phyloP scores from a whole-genome alignment of 768 basidiomycete genomes.

The Suillus paluster region DNA sequence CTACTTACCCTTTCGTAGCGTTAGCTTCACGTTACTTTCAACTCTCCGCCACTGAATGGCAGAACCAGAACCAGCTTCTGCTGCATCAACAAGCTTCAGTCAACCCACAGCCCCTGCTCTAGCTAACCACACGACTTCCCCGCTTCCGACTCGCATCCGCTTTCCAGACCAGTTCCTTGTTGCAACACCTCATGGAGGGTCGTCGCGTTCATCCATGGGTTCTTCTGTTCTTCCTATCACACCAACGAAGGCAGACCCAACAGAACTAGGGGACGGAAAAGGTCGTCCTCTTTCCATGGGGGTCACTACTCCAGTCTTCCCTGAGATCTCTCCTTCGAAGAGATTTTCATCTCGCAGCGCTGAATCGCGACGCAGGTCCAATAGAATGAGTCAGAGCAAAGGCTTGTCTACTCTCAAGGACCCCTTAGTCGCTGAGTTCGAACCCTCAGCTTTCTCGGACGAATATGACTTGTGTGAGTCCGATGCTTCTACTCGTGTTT shows the following conservation, averaged over 20 bases:
- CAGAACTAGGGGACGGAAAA: constrained; percentile 19
- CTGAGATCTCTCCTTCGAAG: constrained; percentile 18
- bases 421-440: constrained; percentile 37
- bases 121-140: constrained; percentile 14
- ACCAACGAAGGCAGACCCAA: constrained; percentile 19
- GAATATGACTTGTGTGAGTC: constrained; percentile 79
- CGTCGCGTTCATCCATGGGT: constrained; percentile 36
- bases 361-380: constrained; percentile 27
- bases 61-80: constrained; percentile 31
- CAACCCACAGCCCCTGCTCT: constrained; percentile 21
- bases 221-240: constrained; percentile 20
- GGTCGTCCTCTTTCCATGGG: constrained; percentile 27
- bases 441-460: constrained; percentile 60
- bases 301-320: constrained; percentile 1
- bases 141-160: constrained; percentile 36
- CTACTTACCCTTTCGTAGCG: constrained; percentile 1
- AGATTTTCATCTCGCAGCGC: constrained; percentile 17
- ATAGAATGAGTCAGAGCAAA: constrained; percentile 13
- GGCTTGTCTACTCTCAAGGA: constrained; percentile 29
- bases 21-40: background rate
- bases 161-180: constrained; percentile 38
- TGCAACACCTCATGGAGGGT: constrained; percentile 26
- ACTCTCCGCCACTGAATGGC: constrained; percentile 30
- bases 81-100: constrained; percentile 22
- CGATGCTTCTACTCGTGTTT: constrained; percentile 13